Evolutionary conservation across 129 eudicot genomes (phyloP).

Genomic region (Centella asiatica): DNA sequence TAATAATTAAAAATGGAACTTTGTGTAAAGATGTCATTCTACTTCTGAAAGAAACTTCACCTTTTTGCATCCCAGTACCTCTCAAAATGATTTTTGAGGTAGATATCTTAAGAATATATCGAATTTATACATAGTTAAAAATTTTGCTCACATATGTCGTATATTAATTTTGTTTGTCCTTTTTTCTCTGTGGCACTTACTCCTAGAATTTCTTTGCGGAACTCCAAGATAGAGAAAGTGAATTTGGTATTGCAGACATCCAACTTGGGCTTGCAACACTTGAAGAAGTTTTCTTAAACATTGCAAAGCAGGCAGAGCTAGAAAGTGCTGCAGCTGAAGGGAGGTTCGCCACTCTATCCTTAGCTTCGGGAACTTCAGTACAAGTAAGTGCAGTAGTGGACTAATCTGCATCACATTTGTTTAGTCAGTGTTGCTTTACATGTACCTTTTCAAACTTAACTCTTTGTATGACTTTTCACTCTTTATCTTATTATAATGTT

Average conservation of each 20-base stretch:
- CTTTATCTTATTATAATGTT: neutral
- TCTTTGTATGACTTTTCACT: neutral
- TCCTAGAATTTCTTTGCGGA: constrained; percentile 68
- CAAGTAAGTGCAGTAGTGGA: constrained; percentile 38
- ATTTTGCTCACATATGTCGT: neutral
- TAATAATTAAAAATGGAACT: too few species aligned
- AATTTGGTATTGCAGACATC: constrained; percentile 75
- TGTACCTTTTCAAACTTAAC: neutral
- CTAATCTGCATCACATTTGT: neutral
- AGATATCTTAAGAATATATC: neutral
- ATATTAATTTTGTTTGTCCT: neutral
- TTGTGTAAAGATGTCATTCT: too few species aligned
- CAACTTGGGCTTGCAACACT: constrained; percentile 87
- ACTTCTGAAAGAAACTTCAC: too few species aligned
- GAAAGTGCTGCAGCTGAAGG: constrained; percentile 84
- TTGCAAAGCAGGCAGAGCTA: constrained; percentile 73
- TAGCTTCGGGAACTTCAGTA: constrained; percentile 62
- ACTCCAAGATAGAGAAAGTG: constrained; percentile 63
- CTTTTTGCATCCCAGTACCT: too few species aligned
- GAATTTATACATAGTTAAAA: too few species aligned
- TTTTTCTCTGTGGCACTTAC: constrained; percentile 6
- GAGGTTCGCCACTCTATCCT: constrained; percentile 48
- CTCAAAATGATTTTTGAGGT: too few species aligned
- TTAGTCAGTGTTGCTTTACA: neutral
- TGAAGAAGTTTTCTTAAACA: constrained; percentile 95